These are phyloP conservation scores for Penicillium longicatenatum DNA, from an alignment of 495 filamentous ascomycete genomes.

Conservation along the genomic window DNA sequence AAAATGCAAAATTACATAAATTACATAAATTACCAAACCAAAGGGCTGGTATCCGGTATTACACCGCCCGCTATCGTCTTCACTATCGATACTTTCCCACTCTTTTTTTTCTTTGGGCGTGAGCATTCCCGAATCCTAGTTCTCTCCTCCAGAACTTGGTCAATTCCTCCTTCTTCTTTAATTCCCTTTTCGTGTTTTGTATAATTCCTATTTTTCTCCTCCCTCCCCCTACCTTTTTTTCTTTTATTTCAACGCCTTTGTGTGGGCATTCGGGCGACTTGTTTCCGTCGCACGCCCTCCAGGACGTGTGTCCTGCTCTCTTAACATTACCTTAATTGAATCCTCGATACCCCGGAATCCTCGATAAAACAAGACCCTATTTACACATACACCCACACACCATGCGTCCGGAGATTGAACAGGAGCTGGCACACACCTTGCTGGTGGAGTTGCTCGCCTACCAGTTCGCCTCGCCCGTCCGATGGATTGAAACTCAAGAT, in stretches of 20 bases:
- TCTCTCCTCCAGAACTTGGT: slow-evolving; percentile 7
- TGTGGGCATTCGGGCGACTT: slow-evolving; percentile 19
- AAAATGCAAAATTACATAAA: neutral
- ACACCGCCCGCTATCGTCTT: slow-evolving; percentile 18
- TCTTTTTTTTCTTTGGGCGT: slow-evolving; percentile 30
- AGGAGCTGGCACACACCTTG: slow-evolving; percentile 96
- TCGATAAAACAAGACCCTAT: neutral
- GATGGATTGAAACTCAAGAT: slow-evolving; percentile 99
- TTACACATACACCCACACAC: slow-evolving; percentile 39
- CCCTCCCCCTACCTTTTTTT: slow-evolving; percentile 13
- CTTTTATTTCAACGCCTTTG: slow-evolving; percentile 7
- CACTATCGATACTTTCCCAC: slow-evolving; percentile 29
- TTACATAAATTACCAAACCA: neutral
- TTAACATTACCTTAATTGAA: slow-evolving; percentile 9
- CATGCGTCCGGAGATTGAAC: slow-evolving; percentile 98
- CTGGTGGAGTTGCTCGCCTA: slow-evolving; percentile 98
- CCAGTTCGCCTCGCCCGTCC: slow-evolving; percentile 96
- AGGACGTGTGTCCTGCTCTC: slow-evolving; percentile 15
- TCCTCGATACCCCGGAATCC: slow-evolving; percentile 19
- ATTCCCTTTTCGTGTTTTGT: slow-evolving; percentile 9
- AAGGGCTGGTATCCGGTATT: slow-evolving; percentile 14
- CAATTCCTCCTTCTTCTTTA: slow-evolving; percentile 1
- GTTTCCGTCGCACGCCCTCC: slow-evolving; percentile 14
- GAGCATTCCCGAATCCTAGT: neutral
- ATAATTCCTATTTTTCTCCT: slow-evolving; percentile 12